A percentile compares a stretch with the other conserved stretches of the same genome.
These are phyloP conservation scores for Pisolithus thermaeus DNA, from an alignment of 1,284 basidiomycete genomes.

Conservation along the genomic window DNA sequence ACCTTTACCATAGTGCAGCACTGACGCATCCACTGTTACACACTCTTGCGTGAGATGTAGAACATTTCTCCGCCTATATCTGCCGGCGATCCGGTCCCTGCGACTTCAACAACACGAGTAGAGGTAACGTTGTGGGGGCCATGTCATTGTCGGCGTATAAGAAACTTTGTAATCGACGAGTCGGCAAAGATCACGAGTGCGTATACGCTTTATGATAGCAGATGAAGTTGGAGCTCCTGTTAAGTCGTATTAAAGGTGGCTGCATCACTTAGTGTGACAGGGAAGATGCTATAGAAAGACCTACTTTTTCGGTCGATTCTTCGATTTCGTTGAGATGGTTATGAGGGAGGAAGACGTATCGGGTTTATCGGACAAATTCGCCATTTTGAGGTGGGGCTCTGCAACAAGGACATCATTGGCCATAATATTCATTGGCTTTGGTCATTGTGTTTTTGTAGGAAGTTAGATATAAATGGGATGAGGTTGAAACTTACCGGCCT, in stretches of 20 bases:
- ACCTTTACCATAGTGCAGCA: constrained; percentile 71
- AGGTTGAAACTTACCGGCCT: constrained; percentile 49
- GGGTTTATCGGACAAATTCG: constrained; percentile 50
- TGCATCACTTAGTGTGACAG: no score
- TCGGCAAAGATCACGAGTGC: constrained; percentile 58
- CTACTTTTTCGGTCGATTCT: constrained; percentile 39
- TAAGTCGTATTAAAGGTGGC: neutral
- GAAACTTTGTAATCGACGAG: constrained; percentile 62
- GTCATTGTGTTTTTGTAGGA: constrained; percentile 18
- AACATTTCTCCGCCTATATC: constrained; percentile 27
- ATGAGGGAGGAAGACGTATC: constrained; percentile 64
- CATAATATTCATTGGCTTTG: constrained; percentile 74
- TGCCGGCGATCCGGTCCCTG: constrained; percentile 6
- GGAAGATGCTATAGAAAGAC: constrained; percentile 3
- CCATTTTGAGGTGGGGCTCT: constrained; percentile 56
- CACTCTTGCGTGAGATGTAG: constrained; percentile 39
- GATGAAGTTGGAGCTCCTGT: constrained; percentile 47
- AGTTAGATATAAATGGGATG: neutral
- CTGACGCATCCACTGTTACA: constrained; percentile 56
- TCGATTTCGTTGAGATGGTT: constrained; percentile 57
- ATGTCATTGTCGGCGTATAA: constrained; percentile 37
- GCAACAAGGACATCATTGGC: constrained; percentile 62
- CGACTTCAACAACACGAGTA: constrained; percentile 41
- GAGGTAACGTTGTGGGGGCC: constrained; percentile 44
- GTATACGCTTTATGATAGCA: constrained; percentile 55